Percentiles rank a stretch among this genome's conserved stretches.
These are phyloP conservation scores for Rhizopogon vinicolor DNA, from an alignment of 768 basidiomycete genomes.

Conservation along the genomic window DNA sequence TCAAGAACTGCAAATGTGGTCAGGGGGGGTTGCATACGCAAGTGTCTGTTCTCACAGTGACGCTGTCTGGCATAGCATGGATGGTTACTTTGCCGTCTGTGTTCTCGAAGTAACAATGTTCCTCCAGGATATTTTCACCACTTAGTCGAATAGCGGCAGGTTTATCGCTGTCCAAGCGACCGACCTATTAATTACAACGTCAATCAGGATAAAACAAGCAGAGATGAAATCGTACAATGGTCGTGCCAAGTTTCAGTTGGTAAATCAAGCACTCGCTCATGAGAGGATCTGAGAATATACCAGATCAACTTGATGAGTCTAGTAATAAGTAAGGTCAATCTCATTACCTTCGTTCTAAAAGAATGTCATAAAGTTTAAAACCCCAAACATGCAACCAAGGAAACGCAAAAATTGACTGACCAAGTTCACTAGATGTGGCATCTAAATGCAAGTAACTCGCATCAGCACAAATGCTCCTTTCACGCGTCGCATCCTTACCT, in stretches of 20 bases:
- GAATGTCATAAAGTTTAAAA: conserved; percentile 11
- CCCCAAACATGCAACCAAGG: neutral
- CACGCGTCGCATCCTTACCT: conserved; percentile 38
- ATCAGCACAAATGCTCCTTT: conserved; percentile 3
- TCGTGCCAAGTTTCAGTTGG: conserved; percentile 83
- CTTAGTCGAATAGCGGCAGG: conserved; percentile 87
- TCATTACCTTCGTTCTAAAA: conserved; percentile 65
- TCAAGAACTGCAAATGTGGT: conserved; percentile 64
- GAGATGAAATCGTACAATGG: conserved; percentile 46
- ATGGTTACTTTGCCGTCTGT: conserved; percentile 80
- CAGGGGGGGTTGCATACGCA: conserved; percentile 4
- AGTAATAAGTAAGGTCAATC: neutral
- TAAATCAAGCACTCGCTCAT: conserved; percentile 97
- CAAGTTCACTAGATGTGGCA: conserved; percentile 92
- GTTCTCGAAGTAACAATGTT: conserved; percentile 92
- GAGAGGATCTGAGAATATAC: conserved; percentile 63
- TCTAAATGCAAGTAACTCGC: conserved; percentile 40
- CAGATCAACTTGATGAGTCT: conserved; percentile 9
- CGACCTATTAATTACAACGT: conserved; percentile 48
- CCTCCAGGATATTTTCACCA: conserved; percentile 85
- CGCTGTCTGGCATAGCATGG: conserved; percentile 72
- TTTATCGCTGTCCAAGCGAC: conserved; percentile 79
- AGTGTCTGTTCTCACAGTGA: conserved; percentile 55
- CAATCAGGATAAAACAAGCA: conserved; percentile 6
- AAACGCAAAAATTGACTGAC: conserved; percentile 42